A percentile compares a stretch with the other conserved stretches of the same genome.
Conservation (phyloP, 129 eudicot species). For the Dittrichia graveolens region DNA sequence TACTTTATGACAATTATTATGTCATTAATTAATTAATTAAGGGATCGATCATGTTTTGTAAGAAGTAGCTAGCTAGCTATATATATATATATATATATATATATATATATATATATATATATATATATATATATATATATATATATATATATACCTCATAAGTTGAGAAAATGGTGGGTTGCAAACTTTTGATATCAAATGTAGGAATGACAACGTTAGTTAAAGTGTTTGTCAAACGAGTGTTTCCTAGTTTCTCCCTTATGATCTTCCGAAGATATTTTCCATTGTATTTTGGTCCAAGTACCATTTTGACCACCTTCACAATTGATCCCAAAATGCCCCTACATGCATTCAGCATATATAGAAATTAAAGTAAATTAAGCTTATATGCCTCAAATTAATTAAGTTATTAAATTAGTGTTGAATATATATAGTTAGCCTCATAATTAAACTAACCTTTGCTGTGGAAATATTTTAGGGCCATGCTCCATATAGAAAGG, state of each 20-base stretch:
- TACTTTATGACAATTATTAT: neutral
- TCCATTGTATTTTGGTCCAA: slow-evolving; percentile 61
- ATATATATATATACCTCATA: slow-evolving; percentile 46
- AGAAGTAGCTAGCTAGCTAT: too few species aligned
- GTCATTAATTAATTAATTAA: too few species aligned
- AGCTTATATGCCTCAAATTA: neutral
- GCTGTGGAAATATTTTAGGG: slow-evolving; percentile 62
- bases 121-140: too few species aligned
- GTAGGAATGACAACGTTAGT: slow-evolving; percentile 73
- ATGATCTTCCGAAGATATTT: slow-evolving; percentile 43
- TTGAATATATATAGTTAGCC: neutral
- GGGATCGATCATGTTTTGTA: neutral
- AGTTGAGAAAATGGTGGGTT: slow-evolving; percentile 62
- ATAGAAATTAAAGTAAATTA: neutral
- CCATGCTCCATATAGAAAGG: slow-evolving; percentile 54
- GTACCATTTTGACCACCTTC: slow-evolving; percentile 12
- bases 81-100: too few species aligned
- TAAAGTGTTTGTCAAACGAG: slow-evolving; percentile 46
- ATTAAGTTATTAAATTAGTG: neutral
- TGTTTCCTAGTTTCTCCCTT: slow-evolving; percentile 39
- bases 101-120: too few species aligned
- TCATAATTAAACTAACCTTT: slow-evolving; percentile 15
- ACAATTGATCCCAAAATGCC: slow-evolving; percentile 29
- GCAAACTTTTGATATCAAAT: slow-evolving; percentile 55
- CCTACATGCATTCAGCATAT: slow-evolving; percentile 8